Percentiles rank a stretch among this genome's conserved stretches.
Evolutionary conservation across 371 early-diverging fungal species (phyloP).

Genomic region (Rhizopus sp.): DNA sequence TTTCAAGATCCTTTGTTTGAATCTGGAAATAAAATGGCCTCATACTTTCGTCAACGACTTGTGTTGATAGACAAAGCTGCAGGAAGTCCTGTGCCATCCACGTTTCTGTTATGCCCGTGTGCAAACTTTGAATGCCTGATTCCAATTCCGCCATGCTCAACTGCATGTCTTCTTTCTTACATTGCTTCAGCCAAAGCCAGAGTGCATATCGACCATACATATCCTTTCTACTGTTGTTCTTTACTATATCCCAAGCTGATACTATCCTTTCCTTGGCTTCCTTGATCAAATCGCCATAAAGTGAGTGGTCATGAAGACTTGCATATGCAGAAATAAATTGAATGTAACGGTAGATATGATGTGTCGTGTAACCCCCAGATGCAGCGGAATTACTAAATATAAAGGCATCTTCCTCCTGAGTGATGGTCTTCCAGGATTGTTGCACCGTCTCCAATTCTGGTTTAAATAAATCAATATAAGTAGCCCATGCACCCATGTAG

Average conservation of each 20-base stretch:
- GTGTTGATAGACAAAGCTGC: conserved; percentile 32
- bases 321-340: conserved; percentile 29
- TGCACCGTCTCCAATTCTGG: conserved; percentile 14
- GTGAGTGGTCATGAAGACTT: neutral
- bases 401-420: conserved; percentile 11
- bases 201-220: conserved; percentile 31
- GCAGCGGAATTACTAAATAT: conserved; percentile 18
- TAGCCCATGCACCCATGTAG: conserved; percentile 53
- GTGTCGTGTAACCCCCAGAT: conserved; percentile 17
- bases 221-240: conserved; percentile 19
- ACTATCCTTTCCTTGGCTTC: conserved; percentile 9
- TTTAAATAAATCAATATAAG: conserved; percentile 42
- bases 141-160: conserved; percentile 15
- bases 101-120: conserved; percentile 33
- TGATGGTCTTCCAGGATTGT: conserved; percentile 28
- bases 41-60: conserved; percentile 14
- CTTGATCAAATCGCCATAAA: conserved; percentile 5
- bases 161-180: conserved; percentile 3
- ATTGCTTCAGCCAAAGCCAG: conserved; percentile 32
- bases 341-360: conserved; percentile 23
- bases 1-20: conserved; percentile 1
- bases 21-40: conserved; percentile 32
- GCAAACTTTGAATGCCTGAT: conserved; percentile 14
- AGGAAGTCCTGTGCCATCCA: conserved; percentile 37
- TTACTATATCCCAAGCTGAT: conserved; percentile 3